These are phyloP conservation scores for Rhizopogon roseolus DNA, from an alignment of 768 basidiomycete genomes.

Conservation along the genomic window DNA sequence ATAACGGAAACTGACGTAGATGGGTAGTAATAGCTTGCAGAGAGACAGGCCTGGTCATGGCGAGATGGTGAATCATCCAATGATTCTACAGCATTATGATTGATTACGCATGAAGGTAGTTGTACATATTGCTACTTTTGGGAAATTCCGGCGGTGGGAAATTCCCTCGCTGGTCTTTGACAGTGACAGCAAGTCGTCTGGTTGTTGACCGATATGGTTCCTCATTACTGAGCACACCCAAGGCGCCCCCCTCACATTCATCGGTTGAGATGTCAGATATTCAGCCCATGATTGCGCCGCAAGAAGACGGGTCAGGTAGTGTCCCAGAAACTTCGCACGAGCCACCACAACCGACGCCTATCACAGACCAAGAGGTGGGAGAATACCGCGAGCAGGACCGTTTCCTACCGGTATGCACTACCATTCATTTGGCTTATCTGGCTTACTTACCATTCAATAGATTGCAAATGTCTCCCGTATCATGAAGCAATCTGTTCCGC, in stretches of 20 bases:
- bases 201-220: not conserved
- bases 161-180: not conserved
- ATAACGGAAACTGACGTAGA: too few relatives aligned
- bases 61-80: too few relatives aligned
- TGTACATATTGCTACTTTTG: not conserved
- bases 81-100: too few relatives aligned
- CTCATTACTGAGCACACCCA: not conserved
- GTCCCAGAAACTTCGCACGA: slow-evolving; percentile 32
- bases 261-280: slow-evolving; percentile 22
- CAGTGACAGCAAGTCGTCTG: not conserved
- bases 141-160: not conserved
- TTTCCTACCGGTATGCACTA: slow-evolving; percentile 73
- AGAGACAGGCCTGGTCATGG: too few relatives aligned
- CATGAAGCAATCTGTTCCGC: slow-evolving; percentile 90
- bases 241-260: not conserved
- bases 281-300: slow-evolving; percentile 36
- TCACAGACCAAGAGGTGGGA: slow-evolving; percentile 90
- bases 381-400: slow-evolving; percentile 95
- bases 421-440: slow-evolving; percentile 6
- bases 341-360: slow-evolving; percentile 56
- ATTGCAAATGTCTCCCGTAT: slow-evolving; percentile 98
- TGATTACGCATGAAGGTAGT: too few relatives aligned
- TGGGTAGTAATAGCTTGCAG: too few relatives aligned
- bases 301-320: slow-evolving; percentile 32
- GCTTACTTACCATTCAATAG: slow-evolving; percentile 31